phyloP scores from a whole-genome alignment of 345 rosid species.

The Erucastrum elatum region DNA sequence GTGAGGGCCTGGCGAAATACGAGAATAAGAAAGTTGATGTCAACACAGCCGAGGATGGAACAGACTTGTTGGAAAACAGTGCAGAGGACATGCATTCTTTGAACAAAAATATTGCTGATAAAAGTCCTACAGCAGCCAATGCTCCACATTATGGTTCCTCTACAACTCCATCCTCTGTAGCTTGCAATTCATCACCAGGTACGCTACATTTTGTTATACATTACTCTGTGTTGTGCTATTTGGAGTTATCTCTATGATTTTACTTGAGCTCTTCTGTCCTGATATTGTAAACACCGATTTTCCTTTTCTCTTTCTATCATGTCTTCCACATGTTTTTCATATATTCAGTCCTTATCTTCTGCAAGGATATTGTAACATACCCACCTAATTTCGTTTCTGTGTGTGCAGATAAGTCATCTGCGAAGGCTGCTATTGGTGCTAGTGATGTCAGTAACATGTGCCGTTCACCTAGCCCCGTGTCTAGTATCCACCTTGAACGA shows the following conservation, averaged over 20 bases:
- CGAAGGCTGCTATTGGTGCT: slow-evolving; percentile 50
- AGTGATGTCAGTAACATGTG: slow-evolving; percentile 58
- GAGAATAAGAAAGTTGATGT: slow-evolving; percentile 89
- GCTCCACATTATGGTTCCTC: slow-evolving; percentile 75
- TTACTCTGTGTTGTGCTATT: slow-evolving; percentile 7
- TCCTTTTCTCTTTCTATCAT: not conserved
- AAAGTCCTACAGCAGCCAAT: slow-evolving; percentile 58
- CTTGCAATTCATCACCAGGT: slow-evolving; percentile 92
- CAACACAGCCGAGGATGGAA: slow-evolving; percentile 48
- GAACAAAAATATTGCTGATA: slow-evolving; percentile 53
- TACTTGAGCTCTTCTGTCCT: slow-evolving; percentile 15
- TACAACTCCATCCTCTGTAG: slow-evolving; percentile 92
- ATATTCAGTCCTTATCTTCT: not conserved
- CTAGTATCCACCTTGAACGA: slow-evolving; percentile 57
- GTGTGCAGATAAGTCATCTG: slow-evolving; percentile 56
- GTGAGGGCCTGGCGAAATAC: slow-evolving; percentile 94
- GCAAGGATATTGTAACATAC: not conserved
- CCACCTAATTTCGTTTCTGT: not conserved
- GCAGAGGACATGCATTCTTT: slow-evolving; percentile 49
- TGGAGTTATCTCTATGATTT: slow-evolving; percentile 15
- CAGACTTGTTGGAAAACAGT: slow-evolving; percentile 32
- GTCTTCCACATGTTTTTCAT: slow-evolving; percentile 6
- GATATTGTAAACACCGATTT: slow-evolving; percentile 15
- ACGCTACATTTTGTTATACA: slow-evolving; percentile 7
- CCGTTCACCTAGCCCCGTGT: slow-evolving; percentile 58